Percentiles rank a stretch among this genome's conserved stretches.
phyloP scores from a whole-genome alignment of 2,329 filamentous ascomycete genomes.

The Fusarium transvaalense region DNA sequence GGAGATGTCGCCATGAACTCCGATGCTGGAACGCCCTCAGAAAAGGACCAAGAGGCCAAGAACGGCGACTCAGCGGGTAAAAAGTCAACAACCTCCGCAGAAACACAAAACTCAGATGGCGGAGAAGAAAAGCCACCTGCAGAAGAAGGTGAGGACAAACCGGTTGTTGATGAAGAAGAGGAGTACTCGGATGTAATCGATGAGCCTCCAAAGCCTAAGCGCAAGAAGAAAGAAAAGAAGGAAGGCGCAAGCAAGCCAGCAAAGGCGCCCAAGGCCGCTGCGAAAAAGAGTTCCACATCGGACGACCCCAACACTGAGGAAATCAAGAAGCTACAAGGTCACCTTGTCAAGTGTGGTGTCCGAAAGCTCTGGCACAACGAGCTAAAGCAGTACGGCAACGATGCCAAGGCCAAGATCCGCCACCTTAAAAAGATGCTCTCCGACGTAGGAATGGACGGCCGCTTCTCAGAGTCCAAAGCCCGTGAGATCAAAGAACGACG shows the following conservation, averaged over 20 bases:
- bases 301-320: constrained; percentile 77
- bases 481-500: constrained; percentile 87
- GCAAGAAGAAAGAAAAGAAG: constrained; percentile 63
- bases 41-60: constrained; percentile 11
- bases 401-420: constrained; percentile 81
- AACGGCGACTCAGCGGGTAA: background rate
- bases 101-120: constrained; percentile 13
- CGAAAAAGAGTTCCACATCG: constrained; percentile 51
- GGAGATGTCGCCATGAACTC: constrained; percentile 23
- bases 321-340: constrained; percentile 88
- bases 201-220: constrained; percentile 71
- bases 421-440: constrained; percentile 84
- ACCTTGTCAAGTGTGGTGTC: constrained; percentile 90
- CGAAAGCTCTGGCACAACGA: constrained; percentile 93
- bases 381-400: constrained; percentile 78
- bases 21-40: constrained; percentile 22
- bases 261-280: constrained; percentile 46
- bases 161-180: constrained; percentile 53
- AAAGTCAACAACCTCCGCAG: constrained; percentile 1
- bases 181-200: constrained; percentile 73
- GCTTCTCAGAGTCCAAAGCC: constrained; percentile 87
- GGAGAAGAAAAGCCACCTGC: constrained; percentile 14
- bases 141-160: constrained; percentile 39
- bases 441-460: constrained; percentile 88
- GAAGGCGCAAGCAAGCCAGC: constrained; percentile 45